Conservation (phyloP, 164 flowering plant species). For the Berberis thunbergii region DNA sequence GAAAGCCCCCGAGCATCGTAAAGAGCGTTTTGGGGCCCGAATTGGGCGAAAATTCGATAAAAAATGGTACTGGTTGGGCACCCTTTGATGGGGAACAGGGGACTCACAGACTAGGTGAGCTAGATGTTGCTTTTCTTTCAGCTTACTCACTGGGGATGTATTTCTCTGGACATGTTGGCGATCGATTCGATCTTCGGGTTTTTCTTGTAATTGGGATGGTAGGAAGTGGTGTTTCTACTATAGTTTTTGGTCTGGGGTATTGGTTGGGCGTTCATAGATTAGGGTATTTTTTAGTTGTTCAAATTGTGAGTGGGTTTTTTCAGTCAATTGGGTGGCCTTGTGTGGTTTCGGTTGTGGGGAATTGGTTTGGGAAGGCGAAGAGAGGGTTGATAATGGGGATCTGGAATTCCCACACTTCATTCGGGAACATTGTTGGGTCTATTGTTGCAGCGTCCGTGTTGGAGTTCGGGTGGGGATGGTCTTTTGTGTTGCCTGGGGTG, state of each 20-base stretch:
- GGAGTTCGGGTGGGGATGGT: conserved; percentile 99
- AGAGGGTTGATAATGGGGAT: conserved; percentile 94
- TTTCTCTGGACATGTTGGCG: conserved; percentile 77
- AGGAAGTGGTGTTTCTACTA: conserved; percentile 57
- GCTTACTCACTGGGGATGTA: conserved; percentile 76
- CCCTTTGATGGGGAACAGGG: conserved; percentile 70
- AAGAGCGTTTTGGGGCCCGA: conserved; percentile 56
- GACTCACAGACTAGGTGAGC: conserved; percentile 74
- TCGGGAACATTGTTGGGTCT: conserved; percentile 84
- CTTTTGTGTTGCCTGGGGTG: conserved; percentile 72
- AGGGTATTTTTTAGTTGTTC: conserved; percentile 47
- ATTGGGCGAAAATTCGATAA: conserved; percentile 9
- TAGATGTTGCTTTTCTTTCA: conserved; percentile 79
- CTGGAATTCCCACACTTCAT: conserved; percentile 86
- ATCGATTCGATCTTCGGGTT: conserved; percentile 58
- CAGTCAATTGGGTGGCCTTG: conserved; percentile 97
- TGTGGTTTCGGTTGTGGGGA: conserved; percentile 85
- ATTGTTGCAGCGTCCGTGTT: conserved; percentile 66
- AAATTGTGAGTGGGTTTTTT: conserved; percentile 66
- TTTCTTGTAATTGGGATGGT: conserved; percentile 80
- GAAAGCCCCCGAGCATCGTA: conserved; percentile 92
- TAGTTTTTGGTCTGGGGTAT: conserved; percentile 64
- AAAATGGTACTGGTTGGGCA: conserved; percentile 54
- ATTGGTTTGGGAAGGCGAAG: conserved; percentile 86
- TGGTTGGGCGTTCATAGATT: conserved; percentile 63